Percentiles rank a stretch among this genome's conserved stretches.
phyloP scores from a whole-genome alignment of 2,329 filamentous ascomycete genomes.

The Ophiostoma populinum region DNA sequence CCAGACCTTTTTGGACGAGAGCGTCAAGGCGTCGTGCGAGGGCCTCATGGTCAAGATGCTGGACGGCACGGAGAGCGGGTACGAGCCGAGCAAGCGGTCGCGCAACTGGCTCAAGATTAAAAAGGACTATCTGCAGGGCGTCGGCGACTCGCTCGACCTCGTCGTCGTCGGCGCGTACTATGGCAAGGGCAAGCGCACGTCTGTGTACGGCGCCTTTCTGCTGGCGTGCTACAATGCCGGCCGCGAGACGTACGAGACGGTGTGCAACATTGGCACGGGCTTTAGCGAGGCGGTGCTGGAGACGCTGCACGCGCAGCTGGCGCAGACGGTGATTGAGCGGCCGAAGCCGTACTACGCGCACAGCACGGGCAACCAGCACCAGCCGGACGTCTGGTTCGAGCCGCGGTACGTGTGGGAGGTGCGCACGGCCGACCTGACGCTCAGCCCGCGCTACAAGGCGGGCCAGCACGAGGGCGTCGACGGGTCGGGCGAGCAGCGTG shows the following conservation, averaged over 20 bases:
- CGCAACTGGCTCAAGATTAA: slow-evolving; percentile 99
- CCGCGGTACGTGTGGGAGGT: slow-evolving; percentile 93
- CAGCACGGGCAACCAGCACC: slow-evolving; percentile 68
- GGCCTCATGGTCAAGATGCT: slow-evolving; percentile 99
- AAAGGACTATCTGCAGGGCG: slow-evolving; percentile 88
- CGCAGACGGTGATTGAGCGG: slow-evolving; percentile 63
- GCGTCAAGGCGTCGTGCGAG: slow-evolving; percentile 89
- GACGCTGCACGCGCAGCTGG: slow-evolving; percentile 61
- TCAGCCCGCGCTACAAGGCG: slow-evolving; percentile 88
- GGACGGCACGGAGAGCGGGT: slow-evolving; percentile 79
- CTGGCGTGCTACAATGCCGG: slow-evolving; percentile 79
- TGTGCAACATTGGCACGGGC: slow-evolving; percentile 97
- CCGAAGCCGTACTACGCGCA: slow-evolving; percentile 93
- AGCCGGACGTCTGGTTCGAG: slow-evolving; percentile 98
- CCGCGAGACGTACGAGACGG: slow-evolving; percentile 74
- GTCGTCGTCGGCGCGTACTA: slow-evolving; percentile 91
- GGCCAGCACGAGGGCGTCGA: slow-evolving; percentile 68
- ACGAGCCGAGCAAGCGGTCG: slow-evolving; percentile 89
- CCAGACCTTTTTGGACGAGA: slow-evolving; percentile 80
- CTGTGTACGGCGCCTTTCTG: slow-evolving; percentile 88
- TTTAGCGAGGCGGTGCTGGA: slow-evolving; percentile 93
- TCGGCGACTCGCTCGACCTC: slow-evolving; percentile 90
- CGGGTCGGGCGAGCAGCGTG: slow-evolving; percentile 39
- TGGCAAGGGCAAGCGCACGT: slow-evolving; percentile 88
- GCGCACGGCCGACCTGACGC: slow-evolving; percentile 84